Base-by-base conservation (phyloP, 768 basidiomycete genomes). In the Rubroboletus pulcherrimus region DNA sequence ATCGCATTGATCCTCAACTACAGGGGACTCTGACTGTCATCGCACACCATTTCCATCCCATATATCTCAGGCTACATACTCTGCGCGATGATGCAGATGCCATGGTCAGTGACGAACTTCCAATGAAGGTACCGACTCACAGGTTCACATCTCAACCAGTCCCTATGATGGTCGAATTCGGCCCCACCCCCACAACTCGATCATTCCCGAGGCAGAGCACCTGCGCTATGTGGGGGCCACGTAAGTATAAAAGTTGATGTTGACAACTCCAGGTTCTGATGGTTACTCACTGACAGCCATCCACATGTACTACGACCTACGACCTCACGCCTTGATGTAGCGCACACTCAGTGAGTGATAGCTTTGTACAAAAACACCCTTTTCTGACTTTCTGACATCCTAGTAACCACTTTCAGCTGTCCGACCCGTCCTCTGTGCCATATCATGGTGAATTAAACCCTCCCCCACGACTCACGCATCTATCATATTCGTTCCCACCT, bases 261-360 rank as follows among this genome's bases (percentile, higher is more conserved):
- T 19, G 21, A 31, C n/a, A 14, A 29, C n/a, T 31, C 29, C 46
- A 40, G 24, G 26, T 41, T 51, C 51, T 65, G 41, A 64, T 45
- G n/a, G 46, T 29, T 34, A 6, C 14, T 35, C 6, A 24, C 15
- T 10, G 0, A 21, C 24, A 67, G 63, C 35, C 42, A 51, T 48
- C 15, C 55, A 17, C 49, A 45, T 26, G 29, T 40, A 21, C 33
- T 7, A 30, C 37, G 37, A 47, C 35, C 35, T 38, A 42, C 14
- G 29, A 40, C 40, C 11, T 34, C 53, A 3, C 40, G 3, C 31
- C 17, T 49, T 40, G 49, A 55, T 49, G 43, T 38, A 24, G 19
- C 29, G 14, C 37, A 56, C 11, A 14, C 34, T n/a, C 34, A 43
- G 66, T 67, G 33, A 65, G 65, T 15, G n/a, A 38, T 37, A 19